Evolutionary conservation across 2,329 filamentous ascomycete species (phyloP).

Genomic region (Sporothrix sp.): DNA sequence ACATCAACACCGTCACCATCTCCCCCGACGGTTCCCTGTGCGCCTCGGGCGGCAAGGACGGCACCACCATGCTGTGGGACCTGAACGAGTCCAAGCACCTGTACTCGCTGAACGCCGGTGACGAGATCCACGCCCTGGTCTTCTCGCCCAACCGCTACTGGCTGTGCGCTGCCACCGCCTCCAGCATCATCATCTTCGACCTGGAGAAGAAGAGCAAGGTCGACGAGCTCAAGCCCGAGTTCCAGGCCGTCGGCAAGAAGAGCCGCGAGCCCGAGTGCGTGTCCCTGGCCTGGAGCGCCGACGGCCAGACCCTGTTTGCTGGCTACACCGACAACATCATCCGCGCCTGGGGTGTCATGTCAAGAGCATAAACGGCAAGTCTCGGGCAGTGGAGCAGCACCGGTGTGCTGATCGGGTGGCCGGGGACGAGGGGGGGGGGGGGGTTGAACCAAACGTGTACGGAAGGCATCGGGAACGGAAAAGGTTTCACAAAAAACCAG

Average conservation of each 20-base stretch:
- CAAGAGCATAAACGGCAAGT: constrained; percentile 56
- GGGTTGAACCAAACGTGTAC: constrained; percentile 2
- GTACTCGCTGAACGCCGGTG: constrained; percentile 97
- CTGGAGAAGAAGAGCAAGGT: constrained; percentile 99
- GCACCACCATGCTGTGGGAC: constrained; percentile 99
- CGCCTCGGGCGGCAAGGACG: constrained; percentile 98
- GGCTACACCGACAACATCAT: constrained; percentile 99
- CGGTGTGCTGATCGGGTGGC: background rate
- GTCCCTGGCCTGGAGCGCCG: constrained; percentile 92
- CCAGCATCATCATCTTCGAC: constrained; percentile 99
- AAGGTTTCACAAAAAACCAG: background rate
- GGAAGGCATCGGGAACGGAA: constrained; percentile 6
- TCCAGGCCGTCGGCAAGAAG: constrained; percentile 95
- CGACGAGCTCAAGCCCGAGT: constrained; percentile 98
- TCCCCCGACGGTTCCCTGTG: constrained; percentile 98
- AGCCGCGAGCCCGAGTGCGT: constrained; percentile 97
- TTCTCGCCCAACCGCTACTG: constrained; percentile 99
- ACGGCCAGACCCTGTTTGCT: constrained; percentile 98
- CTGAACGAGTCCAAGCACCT: constrained; percentile 99
- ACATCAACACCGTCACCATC: constrained; percentile 99
- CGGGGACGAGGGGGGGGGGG: background rate
- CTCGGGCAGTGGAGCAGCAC: background rate
- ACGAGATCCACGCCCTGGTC: constrained; percentile 99
- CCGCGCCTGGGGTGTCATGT: constrained; percentile 96
- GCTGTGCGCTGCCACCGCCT: constrained; percentile 96